Evolutionary conservation across 2,329 filamentous ascomycete genomes (phyloP), one percentile per base, ranked within the genome.

Genomic region (Thermomyces lanuginosus): DNA sequence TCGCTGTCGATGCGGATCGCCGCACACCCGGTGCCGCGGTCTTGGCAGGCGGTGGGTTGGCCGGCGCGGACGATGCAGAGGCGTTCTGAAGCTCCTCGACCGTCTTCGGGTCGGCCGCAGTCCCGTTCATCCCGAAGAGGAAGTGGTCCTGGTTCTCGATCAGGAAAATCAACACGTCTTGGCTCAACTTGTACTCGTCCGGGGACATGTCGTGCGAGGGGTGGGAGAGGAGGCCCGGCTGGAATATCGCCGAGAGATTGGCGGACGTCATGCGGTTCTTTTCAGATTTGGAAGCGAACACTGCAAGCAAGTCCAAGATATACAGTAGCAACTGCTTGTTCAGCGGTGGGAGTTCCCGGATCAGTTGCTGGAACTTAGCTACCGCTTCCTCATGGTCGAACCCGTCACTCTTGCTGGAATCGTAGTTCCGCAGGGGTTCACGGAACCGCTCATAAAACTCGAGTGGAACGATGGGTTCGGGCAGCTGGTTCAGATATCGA

Each of bases 71-170:
- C n/a, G 45, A 37, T 40, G 48, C 56, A 53, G 40, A 51, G 3
- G 76, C 76, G 30, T 78, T 80, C 44, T 84, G 74, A 19, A 74
- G 62, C 34, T 73, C 69, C 42, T 69, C 67, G 26, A 72, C 63
- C 5, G 70, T 73, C 34, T 71, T 74, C 46, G 91, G 81, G 46
- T 93, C 84, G n/a, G 84, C 80, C n/a, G 73, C 84, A n/a, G 84
- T 93, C 22, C 89, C 89, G 47, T 83, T 81, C 89, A 98, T 98
- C 29, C 89, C 89, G 37, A 98, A 91, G 38, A 98, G 61, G 62
- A 98, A 98, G 53, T 92, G 81, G 45, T 98, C 89, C 51, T 98
- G 89, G 44, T 98, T 92, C 48, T 95, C 84, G 39, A 98, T 98
- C 40, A 98, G 60, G 53, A 98, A 98, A 26, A 98, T 92, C 36